Conservation (phyloP, 208 protist genomes). For the Leishmania aethiopica region DNA sequence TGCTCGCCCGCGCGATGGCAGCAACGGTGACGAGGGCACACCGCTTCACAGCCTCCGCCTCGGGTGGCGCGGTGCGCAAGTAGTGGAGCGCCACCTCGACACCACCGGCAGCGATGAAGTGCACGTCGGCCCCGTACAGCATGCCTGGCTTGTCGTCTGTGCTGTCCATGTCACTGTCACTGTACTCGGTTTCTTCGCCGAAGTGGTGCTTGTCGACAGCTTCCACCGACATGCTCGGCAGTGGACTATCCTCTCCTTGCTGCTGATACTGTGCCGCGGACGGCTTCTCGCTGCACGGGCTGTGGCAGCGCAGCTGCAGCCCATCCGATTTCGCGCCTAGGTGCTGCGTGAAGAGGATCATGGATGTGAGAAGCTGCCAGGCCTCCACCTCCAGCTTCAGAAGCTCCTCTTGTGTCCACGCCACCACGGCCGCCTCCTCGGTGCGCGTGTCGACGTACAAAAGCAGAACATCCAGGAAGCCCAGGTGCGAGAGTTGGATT, state of each 20-base stretch:
- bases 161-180: background rate
- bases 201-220: background rate
- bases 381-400: slow-evolving; percentile 66
- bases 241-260: slow-evolving; percentile 1
- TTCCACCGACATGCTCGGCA: background rate
- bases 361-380: slow-evolving; percentile 64
- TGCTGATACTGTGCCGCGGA: background rate
- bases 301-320: slow-evolving; percentile 10
- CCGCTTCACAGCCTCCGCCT: slow-evolving; percentile 47
- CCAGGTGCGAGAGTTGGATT: slow-evolving; percentile 50
- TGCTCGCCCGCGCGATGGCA: slow-evolving; percentile 30
- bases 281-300: background rate
- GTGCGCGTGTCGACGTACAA: slow-evolving; percentile 70
- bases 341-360: slow-evolving; percentile 54
- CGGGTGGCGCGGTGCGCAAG: slow-evolving; percentile 36
- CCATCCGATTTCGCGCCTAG: slow-evolving; percentile 14
- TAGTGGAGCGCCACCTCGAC: slow-evolving; percentile 58
- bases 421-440: slow-evolving; percentile 45
- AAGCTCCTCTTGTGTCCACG: slow-evolving; percentile 75
- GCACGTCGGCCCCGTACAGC: slow-evolving; percentile 44
- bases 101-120: slow-evolving; percentile 60
- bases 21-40: slow-evolving; percentile 50
- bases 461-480: slow-evolving; percentile 72
- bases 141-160: slow-evolving; percentile 13
- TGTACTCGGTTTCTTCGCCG: background rate